Conservation (phyloP, 2,329 filamentous ascomycete genomes). For the Helicocarpus griseus region DNA sequence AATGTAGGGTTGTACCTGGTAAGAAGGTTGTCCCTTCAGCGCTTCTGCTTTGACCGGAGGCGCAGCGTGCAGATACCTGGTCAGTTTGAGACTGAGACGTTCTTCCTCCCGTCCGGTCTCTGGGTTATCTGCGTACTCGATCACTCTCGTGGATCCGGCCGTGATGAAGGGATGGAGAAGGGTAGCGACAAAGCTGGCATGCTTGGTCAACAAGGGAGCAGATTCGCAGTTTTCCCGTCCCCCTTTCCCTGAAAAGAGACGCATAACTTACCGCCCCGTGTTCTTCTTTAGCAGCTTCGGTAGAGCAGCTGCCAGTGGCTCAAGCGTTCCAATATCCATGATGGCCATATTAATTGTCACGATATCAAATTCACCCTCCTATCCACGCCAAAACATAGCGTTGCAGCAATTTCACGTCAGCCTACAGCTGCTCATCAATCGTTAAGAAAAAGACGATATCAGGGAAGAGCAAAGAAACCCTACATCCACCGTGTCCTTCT, state of each 20-base stretch:
- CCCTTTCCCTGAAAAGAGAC: background rate
- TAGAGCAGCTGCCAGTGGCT: constrained; percentile 34
- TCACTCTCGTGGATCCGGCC: constrained; percentile 29
- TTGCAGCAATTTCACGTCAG: constrained; percentile 1
- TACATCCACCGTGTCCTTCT: constrained; percentile 6
- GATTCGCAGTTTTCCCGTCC: background rate
- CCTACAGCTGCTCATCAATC: constrained; percentile 2
- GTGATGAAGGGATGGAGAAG: constrained; percentile 44
- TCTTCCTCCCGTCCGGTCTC: constrained; percentile 28
- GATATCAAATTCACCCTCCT: constrained; percentile 32
- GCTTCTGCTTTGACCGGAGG: constrained; percentile 31
- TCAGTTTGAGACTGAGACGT: constrained; percentile 29
- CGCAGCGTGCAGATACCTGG: constrained; percentile 37
- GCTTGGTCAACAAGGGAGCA: background rate
- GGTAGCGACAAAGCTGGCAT: constrained; percentile 36
- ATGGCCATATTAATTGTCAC: constrained; percentile 42
- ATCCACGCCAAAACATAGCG: constrained; percentile 5
- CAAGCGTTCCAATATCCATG: constrained; percentile 39
- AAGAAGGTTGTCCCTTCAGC: constrained; percentile 23
- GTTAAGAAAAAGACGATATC: background rate
- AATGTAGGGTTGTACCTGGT: constrained; percentile 24
- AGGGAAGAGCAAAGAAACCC: background rate
- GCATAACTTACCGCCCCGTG: constrained; percentile 30
- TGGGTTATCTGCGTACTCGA: constrained; percentile 31
- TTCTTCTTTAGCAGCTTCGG: constrained; percentile 32